Evolutionary conservation across 257 asterid genomes (phyloP), one percentile per base, ranked within the genome.

Genomic region (Solanum megistacrolobum): DNA sequence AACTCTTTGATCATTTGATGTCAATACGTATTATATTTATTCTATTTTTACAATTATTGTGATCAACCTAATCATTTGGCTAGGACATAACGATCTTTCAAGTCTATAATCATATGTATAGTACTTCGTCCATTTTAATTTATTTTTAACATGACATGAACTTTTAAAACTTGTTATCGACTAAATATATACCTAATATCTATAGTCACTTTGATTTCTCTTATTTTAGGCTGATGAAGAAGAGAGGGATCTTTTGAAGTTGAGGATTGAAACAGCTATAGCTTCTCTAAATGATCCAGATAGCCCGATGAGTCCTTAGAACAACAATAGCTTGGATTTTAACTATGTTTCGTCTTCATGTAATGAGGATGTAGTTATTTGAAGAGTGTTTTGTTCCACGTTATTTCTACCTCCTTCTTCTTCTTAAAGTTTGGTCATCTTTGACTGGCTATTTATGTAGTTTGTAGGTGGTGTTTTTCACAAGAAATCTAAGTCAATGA

Each of bases 241-340:
- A 85, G 98, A 96, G 78, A 95, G 60, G 36, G 95, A 94, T 35
- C 48, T 84, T 12, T 71, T 96, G 72, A 90, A 91, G 81, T 55
- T 32, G 62, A 93, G 92, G 91, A 96, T 96, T 21, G 91, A 95
- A 90, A 87, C 92, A 10, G 98, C 98, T 16, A 93, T 96, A 52
- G 92, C 95, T 75, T 91, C 95, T 58, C 71, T 89, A 39, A 96
- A 91, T 87, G 95, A 90, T 86, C 95, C 94, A 27, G 96, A 90
- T 83, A 94, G 96, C 86, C 97, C 97, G 9, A 89, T 92, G 93
- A 93, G 96, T 94, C 55, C 65, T 35, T 93, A 86, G 83, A 35
- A 7, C 32, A 13, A 69, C 18, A 36, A 75, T 23, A 36, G 7
- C 60, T 76, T 76, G 58, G 58, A 76, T 76, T 76, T 18, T 52